Conservation (phyloP, 1,284 basidiomycete genomes). For the Papiliotrema nemorosa region DNA sequence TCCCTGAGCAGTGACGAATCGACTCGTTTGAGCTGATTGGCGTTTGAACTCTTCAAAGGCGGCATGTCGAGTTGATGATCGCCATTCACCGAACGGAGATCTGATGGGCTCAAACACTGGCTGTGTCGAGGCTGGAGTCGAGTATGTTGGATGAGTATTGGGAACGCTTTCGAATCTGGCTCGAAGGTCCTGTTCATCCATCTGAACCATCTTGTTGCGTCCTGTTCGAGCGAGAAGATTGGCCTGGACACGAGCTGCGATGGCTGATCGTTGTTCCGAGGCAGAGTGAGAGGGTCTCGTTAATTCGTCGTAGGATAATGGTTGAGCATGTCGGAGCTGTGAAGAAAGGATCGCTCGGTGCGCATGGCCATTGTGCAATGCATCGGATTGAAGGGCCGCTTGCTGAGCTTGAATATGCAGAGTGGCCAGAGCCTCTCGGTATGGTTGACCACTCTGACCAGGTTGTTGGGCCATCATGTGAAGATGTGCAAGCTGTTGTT, state of each 20-base stretch:
- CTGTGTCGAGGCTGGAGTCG: background rate
- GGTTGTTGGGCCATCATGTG: background rate
- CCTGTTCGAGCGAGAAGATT: constrained; percentile 14
- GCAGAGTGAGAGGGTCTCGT: background rate
- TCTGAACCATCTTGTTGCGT: background rate
- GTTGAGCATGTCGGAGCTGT: background rate
- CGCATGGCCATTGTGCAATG: too few species aligned
- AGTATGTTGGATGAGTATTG: background rate
- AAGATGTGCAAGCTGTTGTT: background rate
- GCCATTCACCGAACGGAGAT: background rate
- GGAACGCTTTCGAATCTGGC: constrained; percentile 24
- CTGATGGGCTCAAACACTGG: background rate
- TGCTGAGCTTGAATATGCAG: background rate
- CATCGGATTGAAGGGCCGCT: background rate
- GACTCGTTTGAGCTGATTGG: background rate
- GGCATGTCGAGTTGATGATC: background rate
- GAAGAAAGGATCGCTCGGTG: background rate
- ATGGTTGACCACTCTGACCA: background rate
- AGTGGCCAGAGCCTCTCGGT: constrained; percentile 1
- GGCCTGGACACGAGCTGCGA: constrained; percentile 29
- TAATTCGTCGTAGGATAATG: background rate
- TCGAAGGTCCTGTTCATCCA: constrained; percentile 18
- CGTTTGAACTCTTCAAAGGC: too few species aligned
- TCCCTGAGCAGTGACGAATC: background rate
- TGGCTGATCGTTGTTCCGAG: constrained; percentile 14